Evolutionary conservation across 345 rosid genomes (phyloP).

Genomic region (Atalantia buxifolia): DNA sequence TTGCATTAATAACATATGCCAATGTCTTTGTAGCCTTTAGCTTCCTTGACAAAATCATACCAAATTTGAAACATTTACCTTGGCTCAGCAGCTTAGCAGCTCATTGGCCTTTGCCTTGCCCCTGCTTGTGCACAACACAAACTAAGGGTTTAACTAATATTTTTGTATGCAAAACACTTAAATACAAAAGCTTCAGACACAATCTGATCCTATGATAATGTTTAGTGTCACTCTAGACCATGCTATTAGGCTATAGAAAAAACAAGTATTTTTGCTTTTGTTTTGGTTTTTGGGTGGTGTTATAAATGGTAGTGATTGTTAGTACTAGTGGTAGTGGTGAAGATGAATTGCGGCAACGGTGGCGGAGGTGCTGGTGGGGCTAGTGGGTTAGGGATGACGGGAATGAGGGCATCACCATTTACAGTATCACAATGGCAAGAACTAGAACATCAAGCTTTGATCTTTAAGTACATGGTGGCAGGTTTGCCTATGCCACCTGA

Average conservation of each 20-base stretch:
- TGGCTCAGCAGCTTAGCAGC: not conserved
- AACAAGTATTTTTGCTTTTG: not conserved
- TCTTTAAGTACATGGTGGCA: conserved; percentile 57
- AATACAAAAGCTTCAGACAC: conserved; percentile 19
- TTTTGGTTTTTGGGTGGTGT: not conserved
- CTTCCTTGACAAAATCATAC: conserved; percentile 22
- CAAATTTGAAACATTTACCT: conserved; percentile 12
- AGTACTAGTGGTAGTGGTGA: not conserved
- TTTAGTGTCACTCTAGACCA: conserved; percentile 12
- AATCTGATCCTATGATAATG: conserved; percentile 32
- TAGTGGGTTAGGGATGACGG: conserved; percentile 20
- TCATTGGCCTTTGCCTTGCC: conserved; percentile 9
- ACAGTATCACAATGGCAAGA: conserved; percentile 61
- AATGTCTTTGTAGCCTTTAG: too few relatives aligned
- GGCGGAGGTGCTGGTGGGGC: conserved; percentile 23
- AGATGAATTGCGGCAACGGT: conserved; percentile 7
- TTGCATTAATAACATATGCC: too few relatives aligned
- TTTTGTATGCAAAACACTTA: not conserved
- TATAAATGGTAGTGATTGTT: not conserved
- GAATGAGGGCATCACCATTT: conserved; percentile 43
- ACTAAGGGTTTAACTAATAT: conserved; percentile 13
- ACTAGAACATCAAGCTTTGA: conserved; percentile 59
- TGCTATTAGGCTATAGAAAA: conserved; percentile 18
- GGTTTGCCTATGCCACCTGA: conserved; percentile 60
- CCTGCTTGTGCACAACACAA: conserved; percentile 27